These are phyloP conservation scores for Grosmannia serpens DNA, from an alignment of 2,329 filamentous ascomycete genomes.

Conservation along the genomic window DNA sequence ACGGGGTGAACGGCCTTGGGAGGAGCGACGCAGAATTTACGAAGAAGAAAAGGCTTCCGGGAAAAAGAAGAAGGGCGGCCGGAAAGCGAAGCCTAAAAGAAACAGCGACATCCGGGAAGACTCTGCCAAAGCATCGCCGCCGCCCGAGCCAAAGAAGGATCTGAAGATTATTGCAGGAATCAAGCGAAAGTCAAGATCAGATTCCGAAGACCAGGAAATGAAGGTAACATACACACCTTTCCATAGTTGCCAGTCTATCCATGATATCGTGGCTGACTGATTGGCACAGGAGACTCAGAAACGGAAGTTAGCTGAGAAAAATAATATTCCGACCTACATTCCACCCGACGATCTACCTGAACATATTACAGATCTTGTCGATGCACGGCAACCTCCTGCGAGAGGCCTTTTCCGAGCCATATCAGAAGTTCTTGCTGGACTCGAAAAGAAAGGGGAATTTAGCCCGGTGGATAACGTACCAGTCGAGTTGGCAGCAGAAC, in stretches of 20 bases:
- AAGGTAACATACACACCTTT: slow-evolving; percentile 28
- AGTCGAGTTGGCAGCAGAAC: slow-evolving; percentile 53
- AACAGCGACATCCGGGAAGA: slow-evolving; percentile 50
- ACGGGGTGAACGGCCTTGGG: slow-evolving; percentile 79
- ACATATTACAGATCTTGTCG: slow-evolving; percentile 44
- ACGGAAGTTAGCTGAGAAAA: slow-evolving; percentile 39
- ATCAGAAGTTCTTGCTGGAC: slow-evolving; percentile 49
- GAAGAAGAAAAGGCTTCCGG: slow-evolving; percentile 51
- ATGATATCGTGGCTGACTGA: background rate
- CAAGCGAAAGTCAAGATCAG: slow-evolving; percentile 49
- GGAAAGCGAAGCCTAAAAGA: slow-evolving; percentile 53
- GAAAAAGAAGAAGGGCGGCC: slow-evolving; percentile 43
- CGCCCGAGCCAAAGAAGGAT: slow-evolving; percentile 32
- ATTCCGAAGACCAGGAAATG: slow-evolving; percentile 37
- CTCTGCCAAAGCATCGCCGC: slow-evolving; percentile 22
- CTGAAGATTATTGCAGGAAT: slow-evolving; percentile 8
- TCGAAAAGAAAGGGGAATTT: slow-evolving; percentile 55
- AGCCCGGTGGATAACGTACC: slow-evolving; percentile 51
- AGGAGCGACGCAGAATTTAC: slow-evolving; percentile 51
- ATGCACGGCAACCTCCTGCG: slow-evolving; percentile 55
- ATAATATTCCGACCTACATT: slow-evolving; percentile 30
- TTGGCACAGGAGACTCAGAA: slow-evolving; percentile 31
- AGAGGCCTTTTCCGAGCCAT: slow-evolving; percentile 62
- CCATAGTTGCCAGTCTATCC: background rate
- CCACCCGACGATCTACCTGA: slow-evolving; percentile 40